A percentile compares a stretch with the other conserved stretches of the same genome.
Conservation (phyloP, 2,329 filamentous ascomycete species). For the Fonsecaea erecta region DNA sequence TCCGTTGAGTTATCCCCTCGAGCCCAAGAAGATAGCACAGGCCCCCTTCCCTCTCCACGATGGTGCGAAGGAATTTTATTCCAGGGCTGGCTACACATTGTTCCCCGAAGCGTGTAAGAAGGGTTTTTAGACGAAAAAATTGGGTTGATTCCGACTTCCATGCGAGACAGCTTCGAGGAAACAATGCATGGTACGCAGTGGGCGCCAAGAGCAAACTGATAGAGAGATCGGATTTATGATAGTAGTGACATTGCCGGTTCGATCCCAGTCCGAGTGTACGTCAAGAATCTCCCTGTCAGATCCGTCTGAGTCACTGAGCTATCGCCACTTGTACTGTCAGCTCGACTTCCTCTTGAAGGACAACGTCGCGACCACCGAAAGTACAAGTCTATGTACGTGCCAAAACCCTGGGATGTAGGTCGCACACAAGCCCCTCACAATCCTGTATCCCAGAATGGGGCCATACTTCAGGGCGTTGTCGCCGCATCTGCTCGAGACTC, state of each 20-base stretch:
- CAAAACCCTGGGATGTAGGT: slow-evolving; percentile 16
- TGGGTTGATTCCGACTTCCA: neutral
- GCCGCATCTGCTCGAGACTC: slow-evolving; percentile 18
- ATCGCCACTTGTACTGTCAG: neutral
- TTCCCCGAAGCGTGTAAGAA: neutral
- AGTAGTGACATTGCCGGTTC: too few species aligned
- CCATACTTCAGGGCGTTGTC: slow-evolving; percentile 16
- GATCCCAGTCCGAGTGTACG: too few species aligned
- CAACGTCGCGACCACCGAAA: neutral
- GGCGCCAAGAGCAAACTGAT: too few species aligned
- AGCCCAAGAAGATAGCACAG: slow-evolving; percentile 20
- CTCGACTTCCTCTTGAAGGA: neutral
- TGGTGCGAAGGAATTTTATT: slow-evolving; percentile 22
- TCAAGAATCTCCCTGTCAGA: too few species aligned
- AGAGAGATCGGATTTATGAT: too few species aligned
- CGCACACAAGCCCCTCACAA: slow-evolving; percentile 7
- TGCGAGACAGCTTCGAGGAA: neutral
- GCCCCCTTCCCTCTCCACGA: slow-evolving; percentile 20
- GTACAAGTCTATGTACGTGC: neutral
- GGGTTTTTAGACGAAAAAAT: neutral
- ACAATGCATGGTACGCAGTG: neutral
- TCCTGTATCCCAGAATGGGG: neutral
- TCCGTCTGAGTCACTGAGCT: neutral
- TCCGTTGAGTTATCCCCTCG: slow-evolving; percentile 23
- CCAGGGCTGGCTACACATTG: slow-evolving; percentile 1